These are phyloP conservation scores for Irpex lacteus DNA, from an alignment of 1,284 basidiomycete species.

Conservation along the genomic window DNA sequence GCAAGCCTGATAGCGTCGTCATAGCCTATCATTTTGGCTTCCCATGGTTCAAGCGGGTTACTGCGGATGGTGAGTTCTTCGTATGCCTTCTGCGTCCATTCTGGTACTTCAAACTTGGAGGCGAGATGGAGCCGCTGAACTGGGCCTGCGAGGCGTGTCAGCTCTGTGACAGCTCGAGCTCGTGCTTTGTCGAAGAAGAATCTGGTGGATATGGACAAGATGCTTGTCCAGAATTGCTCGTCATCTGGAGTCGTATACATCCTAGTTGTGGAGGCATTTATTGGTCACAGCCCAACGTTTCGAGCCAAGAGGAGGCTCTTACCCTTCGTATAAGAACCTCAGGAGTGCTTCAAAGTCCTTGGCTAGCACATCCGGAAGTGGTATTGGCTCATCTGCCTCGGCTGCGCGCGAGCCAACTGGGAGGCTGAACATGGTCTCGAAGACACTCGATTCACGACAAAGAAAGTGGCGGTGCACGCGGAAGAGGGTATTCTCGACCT, in stretches of 20 bases:
- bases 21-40: constrained; percentile 16
- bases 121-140: constrained; percentile 14
- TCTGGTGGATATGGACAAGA: constrained; percentile 23
- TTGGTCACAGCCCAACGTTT: background rate
- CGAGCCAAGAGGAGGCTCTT: background rate
- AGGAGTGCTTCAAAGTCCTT: constrained; percentile 11
- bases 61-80: constrained; percentile 15
- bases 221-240: constrained; percentile 16
- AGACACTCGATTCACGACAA: constrained; percentile 18
- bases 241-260: background rate
- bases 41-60: constrained; percentile 14
- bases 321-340: constrained; percentile 18
- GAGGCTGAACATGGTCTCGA: constrained; percentile 15
- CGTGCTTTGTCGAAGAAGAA: constrained; percentile 11
- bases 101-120: no score
- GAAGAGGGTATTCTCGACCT: constrained; percentile 32
- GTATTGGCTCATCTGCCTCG: constrained; percentile 15
- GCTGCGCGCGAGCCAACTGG: constrained; percentile 2
- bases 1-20: constrained; percentile 17
- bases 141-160: constrained; percentile 21
- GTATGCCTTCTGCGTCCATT: constrained; percentile 7
- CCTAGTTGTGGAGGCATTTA: background rate
- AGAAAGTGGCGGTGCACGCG: constrained; percentile 30
- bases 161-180: constrained; percentile 21
- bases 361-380: constrained; percentile 9